Conservation (phyloP, 768 basidiomycete species). For the Tricholoma terreum region DNA sequence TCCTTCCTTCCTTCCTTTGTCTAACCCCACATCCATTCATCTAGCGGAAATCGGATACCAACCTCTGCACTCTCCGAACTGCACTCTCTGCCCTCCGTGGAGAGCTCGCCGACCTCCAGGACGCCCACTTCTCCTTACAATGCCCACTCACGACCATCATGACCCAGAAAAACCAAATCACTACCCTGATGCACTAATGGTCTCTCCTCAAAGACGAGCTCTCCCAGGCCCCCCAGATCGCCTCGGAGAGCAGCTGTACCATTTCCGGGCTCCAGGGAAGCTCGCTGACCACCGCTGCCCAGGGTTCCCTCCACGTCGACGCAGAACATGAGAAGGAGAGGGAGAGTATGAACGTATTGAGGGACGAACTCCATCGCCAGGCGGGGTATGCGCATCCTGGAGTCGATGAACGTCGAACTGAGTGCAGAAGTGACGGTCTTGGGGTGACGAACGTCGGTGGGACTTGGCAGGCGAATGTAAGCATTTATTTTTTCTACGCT, state of each 20-base stretch:
- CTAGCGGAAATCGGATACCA: too few species aligned
- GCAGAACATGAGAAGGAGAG: conserved; percentile 40
- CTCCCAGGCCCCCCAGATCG: too few species aligned
- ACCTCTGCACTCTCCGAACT: conserved; percentile 51
- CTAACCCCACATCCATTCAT: background rate
- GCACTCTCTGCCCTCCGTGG: conserved; percentile 49
- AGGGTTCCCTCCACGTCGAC: conserved; percentile 31
- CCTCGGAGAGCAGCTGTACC: conserved; percentile 36
- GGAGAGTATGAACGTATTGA: too few species aligned
- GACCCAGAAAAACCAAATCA: conserved; percentile 49
- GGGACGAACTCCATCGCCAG: too few species aligned
- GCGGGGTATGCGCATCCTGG: too few species aligned
- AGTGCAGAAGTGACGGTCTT: too few species aligned
- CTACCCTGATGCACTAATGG: conserved; percentile 45
- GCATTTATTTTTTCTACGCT: too few species aligned
- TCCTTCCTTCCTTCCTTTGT: background rate
- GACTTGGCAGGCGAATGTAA: too few species aligned
- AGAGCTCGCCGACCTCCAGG: too few species aligned
- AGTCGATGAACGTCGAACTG: too few species aligned
- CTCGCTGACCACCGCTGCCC: conserved; percentile 40
- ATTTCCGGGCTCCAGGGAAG: conserved; percentile 44
- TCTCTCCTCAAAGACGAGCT: too few species aligned
- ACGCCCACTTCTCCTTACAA: conserved; percentile 44
- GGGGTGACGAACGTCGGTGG: conserved; percentile 65
- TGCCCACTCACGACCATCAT: conserved; percentile 46